Evolutionary conservation across 345 rosid species (phyloP), one percentile per base, ranked within the genome.

Genomic region (Aethionema arabicum): DNA sequence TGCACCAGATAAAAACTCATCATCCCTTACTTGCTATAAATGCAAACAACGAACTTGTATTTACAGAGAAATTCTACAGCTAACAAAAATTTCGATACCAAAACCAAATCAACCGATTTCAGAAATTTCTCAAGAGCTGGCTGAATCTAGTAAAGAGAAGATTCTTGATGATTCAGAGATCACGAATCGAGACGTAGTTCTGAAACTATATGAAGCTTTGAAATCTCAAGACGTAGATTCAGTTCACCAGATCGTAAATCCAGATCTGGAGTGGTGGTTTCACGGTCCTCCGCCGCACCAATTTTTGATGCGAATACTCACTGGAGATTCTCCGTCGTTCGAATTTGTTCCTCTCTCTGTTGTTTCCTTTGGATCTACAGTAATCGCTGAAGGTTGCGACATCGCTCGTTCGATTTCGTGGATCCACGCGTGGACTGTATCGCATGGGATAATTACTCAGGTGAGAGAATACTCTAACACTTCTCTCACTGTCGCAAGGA

Each of bases 251-350:
- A 80, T 87, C 76, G 74, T 93, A 0, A 88, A 90, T 13, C 80
- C 89, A 5, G 99, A 93, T 63, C 97, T 93, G 50, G 99, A 93
- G 81, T 87, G 90, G 80, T 93, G 99, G 99, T 93, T 93, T 75
- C 99, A 93, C 71, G 99, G 99, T 10, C 99, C 99, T 3, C 99
- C 97, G 4, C 72, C 91, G 21, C 86, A 93, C 83, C 99, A 93
- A 85, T 93, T 80, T 85, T 44, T 93, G 95, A 93, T 90, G 99
- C 97, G 84, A 81, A 74, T 82, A 15, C 95, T 93, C 72, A 90
- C 99, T 37, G 99, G 99, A 14, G 71, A 71, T 73, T 31, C 56
- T 70, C 37, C 76, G 31, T 13, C 44, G 49, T 10, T 90, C 52
- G 78, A 73, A 0, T 88, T 93, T 73, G 68, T 46, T 0, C 91